Base-by-base conservation (phyloP, 2,329 filamentous ascomycete species). In the Dactylonectria estremocensis region DNA sequence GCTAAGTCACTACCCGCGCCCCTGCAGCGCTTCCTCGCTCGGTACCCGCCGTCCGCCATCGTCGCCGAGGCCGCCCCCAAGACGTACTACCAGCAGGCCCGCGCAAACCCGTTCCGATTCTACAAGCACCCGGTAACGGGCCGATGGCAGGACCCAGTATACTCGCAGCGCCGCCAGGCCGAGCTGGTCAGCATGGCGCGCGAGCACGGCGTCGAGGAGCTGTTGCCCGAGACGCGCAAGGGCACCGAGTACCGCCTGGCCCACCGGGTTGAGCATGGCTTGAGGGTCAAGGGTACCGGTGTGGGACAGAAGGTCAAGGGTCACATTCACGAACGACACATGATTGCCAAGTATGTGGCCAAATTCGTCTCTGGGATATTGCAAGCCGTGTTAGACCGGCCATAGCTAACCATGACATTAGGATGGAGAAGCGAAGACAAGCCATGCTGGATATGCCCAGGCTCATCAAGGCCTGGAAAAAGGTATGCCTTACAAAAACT, bases 391-490 rank as follows among this genome's bases (percentile, higher is more conserved):
- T 20, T 45, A 31, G 10, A 35, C 35, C 46, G 61, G 55, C 55
- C 45, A 53, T 63, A 46, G 58, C 75, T 77, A 61, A 77, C 70
- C 14, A 14, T 37, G 37, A 6, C 24, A 63, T 68, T 77, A 93
- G 92, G 82, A 89, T 98, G 88, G 94, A 97, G 81, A 90, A 93
- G 84, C 91, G 95, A 83, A 93, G 92, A 87, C 89, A 93, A 82
- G 96, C 96, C 67, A 98, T 98, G 94, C 82, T 97, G 85, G 91
- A 92, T 67, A 99, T 99, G 96, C 95, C 95, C 71, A 90, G 92
- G 77, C 89, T 98, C 85, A 93, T 99, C 80, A 90, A 92, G 81
- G 87, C 93, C 81, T 99, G 95, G 96, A 97, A 97, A 84, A 91
- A 93, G 89, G 93, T 96, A 85, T 63, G 53, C 43, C 49, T 16